Percentiles rank a stretch among this genome's conserved stretches.
Conservation (phyloP, 768 basidiomycete species). For the Crepidotus variabilis region DNA sequence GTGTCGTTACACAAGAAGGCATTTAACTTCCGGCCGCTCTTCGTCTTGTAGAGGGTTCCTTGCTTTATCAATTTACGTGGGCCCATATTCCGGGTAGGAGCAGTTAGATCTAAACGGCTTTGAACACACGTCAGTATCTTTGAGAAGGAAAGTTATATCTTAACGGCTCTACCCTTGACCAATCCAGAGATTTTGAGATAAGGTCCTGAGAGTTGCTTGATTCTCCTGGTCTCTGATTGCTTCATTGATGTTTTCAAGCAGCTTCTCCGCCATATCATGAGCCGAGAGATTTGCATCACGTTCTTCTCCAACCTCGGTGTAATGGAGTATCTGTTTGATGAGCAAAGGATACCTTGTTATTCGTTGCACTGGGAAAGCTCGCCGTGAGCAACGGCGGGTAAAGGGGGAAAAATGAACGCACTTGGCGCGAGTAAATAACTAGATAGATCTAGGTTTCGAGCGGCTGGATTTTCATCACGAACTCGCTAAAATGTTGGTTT, state of each 20-base stretch:
- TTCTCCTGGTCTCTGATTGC: constrained; percentile 83
- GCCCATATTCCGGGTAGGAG: constrained; percentile 83
- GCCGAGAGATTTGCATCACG: constrained; percentile 49
- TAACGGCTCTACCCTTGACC: constrained; percentile 66
- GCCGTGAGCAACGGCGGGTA: constrained; percentile 1
- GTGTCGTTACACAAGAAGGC: constrained; percentile 88
- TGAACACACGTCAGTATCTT: constrained; percentile 2
- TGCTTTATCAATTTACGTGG: constrained; percentile 77
- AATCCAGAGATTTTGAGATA: constrained; percentile 84
- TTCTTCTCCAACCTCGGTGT: constrained; percentile 71
- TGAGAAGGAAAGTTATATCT: background rate
- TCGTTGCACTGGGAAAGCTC: constrained; percentile 71
- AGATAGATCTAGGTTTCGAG: constrained; percentile 82
- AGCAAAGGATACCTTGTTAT: constrained; percentile 92
- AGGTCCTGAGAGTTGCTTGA: constrained; percentile 61
- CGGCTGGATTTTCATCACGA: constrained; percentile 66
- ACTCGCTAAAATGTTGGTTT: constrained; percentile 44
- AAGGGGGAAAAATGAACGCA: constrained; percentile 23
- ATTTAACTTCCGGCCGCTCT: constrained; percentile 76
- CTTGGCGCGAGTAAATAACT: constrained; percentile 92
- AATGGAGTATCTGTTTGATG: constrained; percentile 80
- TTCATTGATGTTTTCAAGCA: constrained; percentile 84
- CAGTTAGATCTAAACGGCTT: constrained; percentile 85
- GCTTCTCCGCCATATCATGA: constrained; percentile 62
- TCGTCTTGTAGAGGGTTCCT: constrained; percentile 74